Conservation (phyloP, 305 asterid species). For the Rubia tinctorum region DNA sequence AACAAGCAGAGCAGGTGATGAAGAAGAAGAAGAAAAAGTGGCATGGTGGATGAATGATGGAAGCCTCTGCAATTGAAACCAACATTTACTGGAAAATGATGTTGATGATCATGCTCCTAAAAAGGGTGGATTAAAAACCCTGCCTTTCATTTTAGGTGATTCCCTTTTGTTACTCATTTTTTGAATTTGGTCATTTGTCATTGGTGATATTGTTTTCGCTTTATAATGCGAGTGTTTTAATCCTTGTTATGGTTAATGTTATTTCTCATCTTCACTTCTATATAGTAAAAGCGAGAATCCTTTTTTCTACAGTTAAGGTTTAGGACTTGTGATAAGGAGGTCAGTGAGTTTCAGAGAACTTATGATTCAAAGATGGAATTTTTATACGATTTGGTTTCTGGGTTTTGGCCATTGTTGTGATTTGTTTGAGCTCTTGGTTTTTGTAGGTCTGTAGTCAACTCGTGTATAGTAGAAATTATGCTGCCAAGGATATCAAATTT, state of each 20-base stretch:
- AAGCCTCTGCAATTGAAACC: neutral
- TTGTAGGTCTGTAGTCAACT: conserved; percentile 48
- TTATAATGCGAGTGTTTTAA: too few species aligned
- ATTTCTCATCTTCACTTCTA: too few species aligned
- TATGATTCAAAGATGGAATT: neutral
- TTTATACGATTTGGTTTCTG: neutral
- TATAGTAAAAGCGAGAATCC: too few species aligned
- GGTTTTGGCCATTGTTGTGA: neutral
- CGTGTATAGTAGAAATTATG: conserved; percentile 64
- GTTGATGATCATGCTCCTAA: neutral
- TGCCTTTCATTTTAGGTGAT: conserved; percentile 18
- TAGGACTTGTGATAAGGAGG: too few species aligned
- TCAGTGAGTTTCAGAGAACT: conserved; percentile 38
- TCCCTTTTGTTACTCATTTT: neutral
- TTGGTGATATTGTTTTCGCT: too few species aligned
- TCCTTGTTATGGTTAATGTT: too few species aligned
- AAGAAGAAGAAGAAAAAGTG: neutral
- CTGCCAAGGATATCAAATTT: conserved; percentile 74
- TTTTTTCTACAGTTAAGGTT: too few species aligned
- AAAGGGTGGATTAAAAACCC: conserved; percentile 20
- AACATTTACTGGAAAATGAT: conserved; percentile 4
- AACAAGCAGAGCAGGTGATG: neutral
- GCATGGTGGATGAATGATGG: neutral
- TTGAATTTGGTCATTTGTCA: neutral
- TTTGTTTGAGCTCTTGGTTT: conserved; percentile 17